phyloP scores from a whole-genome alignment of 495 filamentous ascomycete species.

The Daldinia caldariorum region DNA sequence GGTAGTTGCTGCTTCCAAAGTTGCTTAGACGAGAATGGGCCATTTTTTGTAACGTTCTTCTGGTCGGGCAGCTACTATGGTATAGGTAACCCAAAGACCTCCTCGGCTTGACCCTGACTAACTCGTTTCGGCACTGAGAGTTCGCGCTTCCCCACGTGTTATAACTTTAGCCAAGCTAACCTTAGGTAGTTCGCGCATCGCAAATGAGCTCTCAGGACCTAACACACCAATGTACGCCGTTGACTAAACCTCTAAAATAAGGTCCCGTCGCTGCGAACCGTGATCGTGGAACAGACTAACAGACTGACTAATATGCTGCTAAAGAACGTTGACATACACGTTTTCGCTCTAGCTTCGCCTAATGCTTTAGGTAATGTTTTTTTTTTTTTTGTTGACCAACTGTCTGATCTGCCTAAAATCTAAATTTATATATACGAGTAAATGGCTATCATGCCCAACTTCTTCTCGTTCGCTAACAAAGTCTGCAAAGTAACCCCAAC shows the following conservation, averaged over 20 bases:
- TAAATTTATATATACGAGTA: slow-evolving; percentile 22
- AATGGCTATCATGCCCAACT: slow-evolving; percentile 9
- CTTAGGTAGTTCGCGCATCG: not conserved
- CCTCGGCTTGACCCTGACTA: slow-evolving; percentile 14
- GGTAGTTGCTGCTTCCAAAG: too few species aligned
- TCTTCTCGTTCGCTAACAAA: slow-evolving; percentile 23
- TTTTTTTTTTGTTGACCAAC: slow-evolving; percentile 12
- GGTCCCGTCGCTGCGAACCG: slow-evolving; percentile 22
- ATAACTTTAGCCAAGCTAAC: slow-evolving; percentile 23
- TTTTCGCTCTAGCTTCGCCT: not conserved
- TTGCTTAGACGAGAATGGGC: too few species aligned
- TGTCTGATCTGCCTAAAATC: slow-evolving; percentile 31
- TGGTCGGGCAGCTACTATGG: too few species aligned
- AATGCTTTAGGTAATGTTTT: slow-evolving; percentile 5
- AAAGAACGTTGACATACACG: slow-evolving; percentile 6
- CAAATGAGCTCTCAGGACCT: not conserved
- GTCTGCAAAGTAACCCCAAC: slow-evolving; percentile 19
- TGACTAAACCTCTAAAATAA: slow-evolving; percentile 17
- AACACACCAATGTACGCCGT: not conserved
- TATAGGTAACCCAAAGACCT: too few species aligned
- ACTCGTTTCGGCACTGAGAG: slow-evolving; percentile 31
- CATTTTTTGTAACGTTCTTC: too few species aligned
- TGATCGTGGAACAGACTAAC: not conserved
- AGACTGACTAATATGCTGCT: too few species aligned
- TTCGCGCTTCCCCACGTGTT: slow-evolving; percentile 27